A percentile compares a stretch with the other conserved stretches of the same genome.
phyloP scores from a whole-genome alignment of 2,329 filamentous ascomycete species.

The Sclerotinia sclerotiorum region DNA sequence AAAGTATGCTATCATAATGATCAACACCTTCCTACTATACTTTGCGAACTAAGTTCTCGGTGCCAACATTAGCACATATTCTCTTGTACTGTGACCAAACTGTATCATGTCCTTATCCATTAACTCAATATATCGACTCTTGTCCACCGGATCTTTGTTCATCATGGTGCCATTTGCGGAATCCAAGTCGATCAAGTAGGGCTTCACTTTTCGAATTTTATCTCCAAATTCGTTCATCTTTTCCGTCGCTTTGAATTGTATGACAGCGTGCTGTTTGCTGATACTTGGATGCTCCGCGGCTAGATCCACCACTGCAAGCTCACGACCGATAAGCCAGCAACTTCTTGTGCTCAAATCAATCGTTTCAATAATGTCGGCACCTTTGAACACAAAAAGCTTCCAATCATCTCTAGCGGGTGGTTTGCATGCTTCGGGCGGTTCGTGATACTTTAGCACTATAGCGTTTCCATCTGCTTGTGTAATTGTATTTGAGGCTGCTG shows the following conservation, averaged over 20 bases:
- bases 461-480: conserved; percentile 70
- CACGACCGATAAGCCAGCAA: conserved; percentile 89
- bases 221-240: conserved; percentile 87
- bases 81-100: conserved; percentile 84
- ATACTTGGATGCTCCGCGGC: conserved; percentile 85
- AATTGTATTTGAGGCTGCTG: conserved; percentile 79
- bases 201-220: conserved; percentile 73
- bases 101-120: conserved; percentile 84
- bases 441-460: conserved; percentile 91
- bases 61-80: conserved; percentile 92
- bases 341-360: conserved; percentile 73
- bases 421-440: conserved; percentile 89
- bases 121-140: conserved; percentile 80
- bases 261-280: conserved; percentile 91
- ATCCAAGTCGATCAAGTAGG: conserved; percentile 91
- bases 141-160: conserved; percentile 72
- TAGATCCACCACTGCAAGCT: conserved; percentile 77
- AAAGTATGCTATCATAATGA: not conserved
- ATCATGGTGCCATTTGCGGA: conserved; percentile 87
- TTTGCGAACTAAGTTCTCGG: conserved; percentile 30
- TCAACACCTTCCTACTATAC: not conserved
- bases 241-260: conserved; percentile 86
- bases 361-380: conserved; percentile 74
- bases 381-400: conserved; percentile 94
- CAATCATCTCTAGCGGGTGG: conserved; percentile 75